phyloP scores from a whole-genome alignment of 2,329 filamentous ascomycete species.

The Fusarium lateritium region DNA sequence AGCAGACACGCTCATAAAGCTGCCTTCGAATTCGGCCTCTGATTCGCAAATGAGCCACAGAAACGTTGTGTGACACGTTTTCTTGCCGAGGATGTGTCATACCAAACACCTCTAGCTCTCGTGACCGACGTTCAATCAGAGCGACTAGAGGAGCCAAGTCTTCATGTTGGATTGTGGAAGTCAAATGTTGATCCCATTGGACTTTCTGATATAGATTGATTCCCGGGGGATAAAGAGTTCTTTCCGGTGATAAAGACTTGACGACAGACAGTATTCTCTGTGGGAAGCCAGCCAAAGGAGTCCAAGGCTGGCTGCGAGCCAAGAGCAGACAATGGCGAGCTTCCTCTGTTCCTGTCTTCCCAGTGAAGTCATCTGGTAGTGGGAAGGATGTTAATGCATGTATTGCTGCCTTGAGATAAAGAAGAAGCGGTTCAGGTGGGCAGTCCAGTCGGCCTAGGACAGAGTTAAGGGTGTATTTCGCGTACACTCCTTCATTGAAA shows the following conservation, averaged over 20 bases:
- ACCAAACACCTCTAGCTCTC: constrained; percentile 46
- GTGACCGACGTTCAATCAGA: constrained; percentile 52
- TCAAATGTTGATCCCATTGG: constrained; percentile 52
- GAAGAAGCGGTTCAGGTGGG: constrained; percentile 66
- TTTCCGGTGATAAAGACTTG: constrained; percentile 47
- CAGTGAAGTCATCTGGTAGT: constrained; percentile 70
- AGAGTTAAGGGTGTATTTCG: constrained; percentile 67
- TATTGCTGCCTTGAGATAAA: constrained; percentile 70
- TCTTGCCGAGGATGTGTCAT: background rate
- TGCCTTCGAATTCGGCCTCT: constrained; percentile 34
- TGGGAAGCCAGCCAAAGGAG: constrained; percentile 44
- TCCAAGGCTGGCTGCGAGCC: constrained; percentile 64
- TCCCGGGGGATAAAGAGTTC: constrained; percentile 57
- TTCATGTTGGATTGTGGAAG: constrained; percentile 57
- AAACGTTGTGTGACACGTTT: background rate
- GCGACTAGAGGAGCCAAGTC: constrained; percentile 50
- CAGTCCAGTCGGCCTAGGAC: constrained; percentile 70
- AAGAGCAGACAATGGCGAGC: constrained; percentile 62
- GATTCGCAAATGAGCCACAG: background rate
- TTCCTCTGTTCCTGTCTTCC: constrained; percentile 73
- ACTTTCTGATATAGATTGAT: constrained; percentile 55
- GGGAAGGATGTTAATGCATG: constrained; percentile 74
- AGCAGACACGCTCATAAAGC: constrained; percentile 34
- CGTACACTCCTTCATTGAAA: constrained; percentile 57
- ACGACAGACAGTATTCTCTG: constrained; percentile 15